Percentiles rank a stretch among this genome's conserved stretches.
Evolutionary conservation across 2,329 filamentous ascomycete genomes (phyloP).

Genomic region (Cryphonectria parasitica): DNA sequence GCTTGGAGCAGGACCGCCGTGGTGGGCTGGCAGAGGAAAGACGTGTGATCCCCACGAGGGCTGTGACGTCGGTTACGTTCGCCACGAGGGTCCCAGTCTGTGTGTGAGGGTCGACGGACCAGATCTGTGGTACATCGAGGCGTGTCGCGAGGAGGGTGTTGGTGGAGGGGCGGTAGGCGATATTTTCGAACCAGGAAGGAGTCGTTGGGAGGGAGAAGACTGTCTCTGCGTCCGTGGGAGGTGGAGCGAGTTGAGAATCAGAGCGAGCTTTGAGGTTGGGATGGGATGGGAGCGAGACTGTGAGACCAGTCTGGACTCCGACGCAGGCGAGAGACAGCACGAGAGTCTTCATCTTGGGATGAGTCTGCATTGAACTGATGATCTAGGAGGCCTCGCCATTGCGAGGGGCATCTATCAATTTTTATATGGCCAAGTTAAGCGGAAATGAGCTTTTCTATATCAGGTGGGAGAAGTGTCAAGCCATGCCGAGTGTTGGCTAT

Average conservation of each 20-base stretch:
- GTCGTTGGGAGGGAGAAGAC: neutral
- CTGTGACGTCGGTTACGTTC: neutral
- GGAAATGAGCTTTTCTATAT: neutral
- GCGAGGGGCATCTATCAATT: neutral
- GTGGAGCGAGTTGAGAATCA: neutral
- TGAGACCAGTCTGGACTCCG: neutral
- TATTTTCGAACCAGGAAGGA: constrained; percentile 14
- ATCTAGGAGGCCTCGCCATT: neutral
- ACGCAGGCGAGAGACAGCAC: neutral
- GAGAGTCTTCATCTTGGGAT: neutral
- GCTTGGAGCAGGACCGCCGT: neutral
- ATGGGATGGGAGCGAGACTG: neutral
- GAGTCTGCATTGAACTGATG: neutral
- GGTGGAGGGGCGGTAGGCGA: constrained; percentile 13
- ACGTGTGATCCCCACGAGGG: constrained; percentile 15
- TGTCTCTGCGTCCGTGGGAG: neutral
- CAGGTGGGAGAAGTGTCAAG: neutral
- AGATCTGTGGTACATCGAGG: constrained; percentile 17
- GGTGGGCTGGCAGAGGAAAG: neutral
- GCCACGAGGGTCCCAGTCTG: neutral
- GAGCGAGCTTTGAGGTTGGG: neutral
- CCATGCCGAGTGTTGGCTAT: neutral
- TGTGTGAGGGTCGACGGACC: constrained; percentile 8
- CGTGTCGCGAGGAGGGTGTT: constrained; percentile 12
- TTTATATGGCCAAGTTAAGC: neutral